phyloP scores from a whole-genome alignment of 768 basidiomycete genomes.

The Nidularia sp. region DNA sequence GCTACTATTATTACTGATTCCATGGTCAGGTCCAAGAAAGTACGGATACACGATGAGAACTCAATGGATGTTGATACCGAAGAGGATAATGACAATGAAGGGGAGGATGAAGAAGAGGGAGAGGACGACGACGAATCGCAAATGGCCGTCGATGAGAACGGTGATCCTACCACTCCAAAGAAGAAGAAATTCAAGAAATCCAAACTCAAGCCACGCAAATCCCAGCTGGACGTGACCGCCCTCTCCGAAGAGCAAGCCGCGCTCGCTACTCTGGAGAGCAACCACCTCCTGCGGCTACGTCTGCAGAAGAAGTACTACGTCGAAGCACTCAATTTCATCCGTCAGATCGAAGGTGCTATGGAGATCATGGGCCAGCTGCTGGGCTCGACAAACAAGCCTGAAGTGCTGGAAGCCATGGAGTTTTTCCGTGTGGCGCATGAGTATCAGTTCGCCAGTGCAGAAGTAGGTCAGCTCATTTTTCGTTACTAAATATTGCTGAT shows the following conservation, averaged over 20 bases:
- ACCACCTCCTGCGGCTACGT: constrained; percentile 61
- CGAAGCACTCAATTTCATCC: constrained; percentile 83
- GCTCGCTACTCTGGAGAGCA: constrained; percentile 62
- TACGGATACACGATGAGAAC: constrained; percentile 29
- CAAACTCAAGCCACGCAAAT: constrained; percentile 57
- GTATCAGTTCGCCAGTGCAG: constrained; percentile 76
- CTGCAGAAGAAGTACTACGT: constrained; percentile 83
- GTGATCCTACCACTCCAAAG: constrained; percentile 18
- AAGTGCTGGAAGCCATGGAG: constrained; percentile 82
- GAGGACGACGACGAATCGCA: constrained; percentile 32
- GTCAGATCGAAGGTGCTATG: constrained; percentile 54
- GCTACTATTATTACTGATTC: background rate
- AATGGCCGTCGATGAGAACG: constrained; percentile 37
- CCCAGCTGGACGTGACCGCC: constrained; percentile 64
- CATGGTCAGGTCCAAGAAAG: constrained; percentile 19
- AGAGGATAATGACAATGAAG: constrained; percentile 21
- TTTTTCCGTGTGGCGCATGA: constrained; percentile 83
- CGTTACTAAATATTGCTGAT: background rate
- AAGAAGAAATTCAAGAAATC: constrained; percentile 40
- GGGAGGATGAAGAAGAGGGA: constrained; percentile 30
- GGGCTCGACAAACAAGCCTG: constrained; percentile 81
- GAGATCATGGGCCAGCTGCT: constrained; percentile 72
- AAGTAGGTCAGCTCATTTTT: constrained; percentile 37
- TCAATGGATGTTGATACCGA: constrained; percentile 54
- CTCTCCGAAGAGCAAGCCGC: constrained; percentile 70